phyloP scores from a whole-genome alignment of 192 early-diverging fungal species.

The Coemansia sp. region DNA sequence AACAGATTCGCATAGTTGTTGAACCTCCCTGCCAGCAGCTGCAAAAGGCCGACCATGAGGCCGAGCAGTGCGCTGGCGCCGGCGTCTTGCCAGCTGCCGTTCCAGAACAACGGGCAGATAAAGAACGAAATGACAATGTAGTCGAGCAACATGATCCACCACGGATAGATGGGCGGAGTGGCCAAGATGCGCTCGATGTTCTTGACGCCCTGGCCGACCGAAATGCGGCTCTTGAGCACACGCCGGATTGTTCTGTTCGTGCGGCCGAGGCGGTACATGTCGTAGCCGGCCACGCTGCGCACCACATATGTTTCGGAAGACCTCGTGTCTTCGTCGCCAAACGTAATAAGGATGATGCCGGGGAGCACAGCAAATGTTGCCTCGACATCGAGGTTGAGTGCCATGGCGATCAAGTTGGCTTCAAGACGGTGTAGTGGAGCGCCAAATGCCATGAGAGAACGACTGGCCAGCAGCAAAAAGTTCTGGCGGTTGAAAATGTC shows the following conservation, averaged over 20 bases:
- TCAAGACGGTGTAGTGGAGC: conserved; percentile 68
- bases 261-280: conserved; percentile 66
- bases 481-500: conserved; percentile 70
- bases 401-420: conserved; percentile 60
- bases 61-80: conserved; percentile 55
- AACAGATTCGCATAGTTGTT: conserved; percentile 66
- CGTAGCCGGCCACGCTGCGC: conserved; percentile 56
- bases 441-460: conserved; percentile 67
- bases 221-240: conserved; percentile 61
- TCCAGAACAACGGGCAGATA: conserved; percentile 66
- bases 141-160: conserved; percentile 58
- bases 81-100: conserved; percentile 66
- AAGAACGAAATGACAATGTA: conserved; percentile 59
- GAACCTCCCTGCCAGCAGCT: conserved; percentile 61
- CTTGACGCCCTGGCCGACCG: conserved; percentile 63
- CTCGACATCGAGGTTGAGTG: conserved; percentile 60
- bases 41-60: conserved; percentile 59
- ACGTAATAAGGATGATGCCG: conserved; percentile 69
- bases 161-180: conserved; percentile 56
- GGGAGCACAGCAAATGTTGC: conserved; percentile 67
- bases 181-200: conserved; percentile 60
- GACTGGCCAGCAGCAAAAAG: conserved; percentile 60
- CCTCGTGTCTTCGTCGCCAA: conserved; percentile 68
- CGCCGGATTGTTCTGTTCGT: conserved; percentile 63
- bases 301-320: conserved; percentile 75